Evolutionary conservation across 495 filamentous ascomycete species (phyloP).

Genomic region (Cercophora sp.): DNA sequence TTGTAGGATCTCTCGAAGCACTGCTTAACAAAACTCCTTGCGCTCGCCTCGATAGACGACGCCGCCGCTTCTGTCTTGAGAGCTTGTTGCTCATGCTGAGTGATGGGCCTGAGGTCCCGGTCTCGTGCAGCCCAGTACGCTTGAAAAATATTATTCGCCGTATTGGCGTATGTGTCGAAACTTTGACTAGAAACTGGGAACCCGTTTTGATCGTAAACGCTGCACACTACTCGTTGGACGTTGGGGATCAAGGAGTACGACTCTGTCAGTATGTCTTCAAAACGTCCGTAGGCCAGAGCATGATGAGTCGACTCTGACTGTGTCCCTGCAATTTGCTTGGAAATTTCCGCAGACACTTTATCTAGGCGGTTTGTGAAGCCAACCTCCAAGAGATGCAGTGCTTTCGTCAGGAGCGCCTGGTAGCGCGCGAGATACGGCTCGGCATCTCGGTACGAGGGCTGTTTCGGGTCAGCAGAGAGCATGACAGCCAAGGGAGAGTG

Average conservation of each 20-base stretch:
- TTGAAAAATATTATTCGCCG: constrained; percentile 43
- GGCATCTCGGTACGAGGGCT: constrained; percentile 81
- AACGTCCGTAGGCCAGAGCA: constrained; percentile 48
- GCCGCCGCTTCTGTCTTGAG: constrained; percentile 45
- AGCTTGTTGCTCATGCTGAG: constrained; percentile 50
- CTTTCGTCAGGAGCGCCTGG: constrained; percentile 67
- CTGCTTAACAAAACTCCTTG: constrained; percentile 47
- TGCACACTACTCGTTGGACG: constrained; percentile 39
- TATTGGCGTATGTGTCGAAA: constrained; percentile 61
- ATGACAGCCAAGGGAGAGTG: constrained; percentile 5
- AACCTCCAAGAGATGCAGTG: constrained; percentile 51
- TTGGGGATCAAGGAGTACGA: constrained; percentile 44
- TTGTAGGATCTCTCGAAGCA: constrained; percentile 46
- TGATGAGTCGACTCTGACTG: constrained; percentile 48
- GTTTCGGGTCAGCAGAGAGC: constrained; percentile 24
- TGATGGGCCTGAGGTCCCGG: constrained; percentile 50
- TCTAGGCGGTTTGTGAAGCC: constrained; percentile 45
- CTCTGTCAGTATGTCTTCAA: constrained; percentile 44
- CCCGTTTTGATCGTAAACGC: constrained; percentile 61
- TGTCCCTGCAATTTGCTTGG: constrained; percentile 40
- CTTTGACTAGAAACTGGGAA: constrained; percentile 50
- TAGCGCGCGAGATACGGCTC: constrained; percentile 86
- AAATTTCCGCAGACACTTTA: constrained; percentile 42
- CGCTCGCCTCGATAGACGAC: constrained; percentile 40
- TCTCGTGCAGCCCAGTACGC: constrained; percentile 42